These are phyloP conservation scores for Lactarius akahatsu DNA, from an alignment of 768 basidiomycete genomes.

Conservation along the genomic window DNA sequence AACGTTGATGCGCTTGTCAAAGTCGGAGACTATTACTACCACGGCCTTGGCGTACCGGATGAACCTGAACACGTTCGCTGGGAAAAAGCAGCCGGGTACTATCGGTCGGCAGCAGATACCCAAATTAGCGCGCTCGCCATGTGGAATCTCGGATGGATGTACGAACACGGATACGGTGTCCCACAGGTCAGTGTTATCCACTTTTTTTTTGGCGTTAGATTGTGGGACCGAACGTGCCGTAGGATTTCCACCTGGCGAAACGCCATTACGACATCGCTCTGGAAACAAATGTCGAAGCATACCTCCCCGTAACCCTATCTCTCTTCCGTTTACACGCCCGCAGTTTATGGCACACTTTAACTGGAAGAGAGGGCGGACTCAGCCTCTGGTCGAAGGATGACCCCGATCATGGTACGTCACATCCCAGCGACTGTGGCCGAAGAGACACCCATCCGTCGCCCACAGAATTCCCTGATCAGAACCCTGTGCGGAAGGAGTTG, in stretches of 20 bases:
- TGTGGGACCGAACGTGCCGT: slow-evolving; percentile 6
- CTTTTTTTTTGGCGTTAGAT: background rate
- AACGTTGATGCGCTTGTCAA: slow-evolving; percentile 98
- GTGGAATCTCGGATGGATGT: slow-evolving; percentile 99
- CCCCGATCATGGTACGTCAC: slow-evolving; percentile 44
- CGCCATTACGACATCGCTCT: slow-evolving; percentile 89
- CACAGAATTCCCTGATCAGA: slow-evolving; percentile 10
- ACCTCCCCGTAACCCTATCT: slow-evolving; percentile 82
- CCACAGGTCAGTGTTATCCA: slow-evolving; percentile 56
- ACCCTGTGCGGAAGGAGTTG: slow-evolving; percentile 22
- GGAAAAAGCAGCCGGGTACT: slow-evolving; percentile 92
- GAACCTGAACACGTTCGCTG: slow-evolving; percentile 62
- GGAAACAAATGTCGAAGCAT: slow-evolving; percentile 86
- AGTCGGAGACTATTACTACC: slow-evolving; percentile 96
- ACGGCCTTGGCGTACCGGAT: slow-evolving; percentile 77
- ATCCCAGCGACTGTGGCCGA: background rate
- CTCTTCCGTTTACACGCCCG: slow-evolving; percentile 77
- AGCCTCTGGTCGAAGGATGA: slow-evolving; percentile 60
- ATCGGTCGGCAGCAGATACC: slow-evolving; percentile 91
- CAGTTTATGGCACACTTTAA: slow-evolving; percentile 75
- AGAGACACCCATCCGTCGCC: background rate
- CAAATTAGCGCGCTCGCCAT: slow-evolving; percentile 91
- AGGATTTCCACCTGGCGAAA: slow-evolving; percentile 98
- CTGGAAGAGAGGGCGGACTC: slow-evolving; percentile 61
- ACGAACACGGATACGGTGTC: slow-evolving; percentile 93